Evolutionary conservation across 345 rosid genomes (phyloP), one percentile per base, ranked within the genome.

Genomic region (Heritiera fomes): DNA sequence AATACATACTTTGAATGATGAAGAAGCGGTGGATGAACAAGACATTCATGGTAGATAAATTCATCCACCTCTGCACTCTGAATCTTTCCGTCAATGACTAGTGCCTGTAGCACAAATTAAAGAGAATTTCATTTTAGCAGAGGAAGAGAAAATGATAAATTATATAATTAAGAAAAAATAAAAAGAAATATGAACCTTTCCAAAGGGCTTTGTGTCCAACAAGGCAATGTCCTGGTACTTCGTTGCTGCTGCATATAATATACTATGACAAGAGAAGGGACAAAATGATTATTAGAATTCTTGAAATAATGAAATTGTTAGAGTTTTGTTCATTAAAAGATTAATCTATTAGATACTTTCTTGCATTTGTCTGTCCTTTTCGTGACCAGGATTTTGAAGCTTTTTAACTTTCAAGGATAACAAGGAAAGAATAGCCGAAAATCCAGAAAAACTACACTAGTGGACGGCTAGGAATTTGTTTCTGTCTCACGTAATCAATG

Each of bases 21-120:
- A 59, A 90, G 86, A 77, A 90, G 88, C 3, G 92, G 61, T 8
- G 94, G 94, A 77, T 87, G 94, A 79, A 90, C 88, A 43, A 89
- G 87, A 55, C 81, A 90, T 80, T 90, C 94, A 84, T 90, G 94
- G 81, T 89, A 90, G 73, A 90, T 90, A 81, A 90, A 89, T 71
- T 90, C 94, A 82, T 90, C 94, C 38, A 83, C 85, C 79, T 90
- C 94, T 43, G 94, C 94, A 83, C 92, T 90, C 65, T 90, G 94
- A 52, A 89, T 87, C 88, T 90, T 90, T 41, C 94, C 94, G 84
- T 90, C 94, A 77, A 90, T 87, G 17, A 90, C 87, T 43, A 90
- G 47, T 56, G 87, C 91, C 94, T 90, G 82, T 13, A 40, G 34
- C 4, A 58, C 15, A 11, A 67, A 38, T 17, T 32, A 20, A 63